phyloP scores from a whole-genome alignment of 164 flowering plant genomes.

The Chloranthus sessilifolius region DNA sequence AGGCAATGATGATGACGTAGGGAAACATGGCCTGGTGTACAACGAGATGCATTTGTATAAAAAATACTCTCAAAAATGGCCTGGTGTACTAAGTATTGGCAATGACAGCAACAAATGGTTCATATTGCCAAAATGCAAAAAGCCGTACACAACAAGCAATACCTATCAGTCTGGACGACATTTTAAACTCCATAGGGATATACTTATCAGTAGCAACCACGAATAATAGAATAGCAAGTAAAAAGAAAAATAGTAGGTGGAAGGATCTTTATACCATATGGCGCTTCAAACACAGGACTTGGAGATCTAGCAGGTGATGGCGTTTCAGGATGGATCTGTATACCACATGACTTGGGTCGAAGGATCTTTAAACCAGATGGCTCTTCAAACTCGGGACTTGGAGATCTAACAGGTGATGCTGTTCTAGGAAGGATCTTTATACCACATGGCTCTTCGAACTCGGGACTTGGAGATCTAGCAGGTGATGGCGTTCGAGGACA shows the following conservation, averaged over 20 bases:
- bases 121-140: too few species aligned
- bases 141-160: too few species aligned
- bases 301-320: slow-evolving; percentile 39
- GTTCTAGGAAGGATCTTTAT: slow-evolving; percentile 19
- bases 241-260: background rate
- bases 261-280: slow-evolving; percentile 44
- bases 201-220: background rate
- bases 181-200: background rate
- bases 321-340: too few species aligned
- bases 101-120: too few species aligned
- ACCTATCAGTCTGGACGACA: too few species aligned
- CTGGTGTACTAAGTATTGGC: too few species aligned
- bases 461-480: slow-evolving; percentile 43
- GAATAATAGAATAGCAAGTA: background rate
- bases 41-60: too few species aligned
- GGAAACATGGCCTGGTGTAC: too few species aligned
- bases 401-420: slow-evolving; percentile 37
- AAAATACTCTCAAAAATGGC: too few species aligned
- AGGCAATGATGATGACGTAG: too few species aligned
- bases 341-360: too few species aligned
- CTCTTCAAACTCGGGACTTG: slow-evolving; percentile 32
- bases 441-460: slow-evolving; percentile 38
- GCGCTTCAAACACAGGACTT: slow-evolving; percentile 31
- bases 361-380: slow-evolving; percentile 45
- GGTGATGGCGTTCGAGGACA: slow-evolving; percentile 34